Evolutionary conservation across 352 stramenopile genomes (phyloP), one percentile per base, ranked within the genome.

Genomic region (Phytophthora fragariae): DNA sequence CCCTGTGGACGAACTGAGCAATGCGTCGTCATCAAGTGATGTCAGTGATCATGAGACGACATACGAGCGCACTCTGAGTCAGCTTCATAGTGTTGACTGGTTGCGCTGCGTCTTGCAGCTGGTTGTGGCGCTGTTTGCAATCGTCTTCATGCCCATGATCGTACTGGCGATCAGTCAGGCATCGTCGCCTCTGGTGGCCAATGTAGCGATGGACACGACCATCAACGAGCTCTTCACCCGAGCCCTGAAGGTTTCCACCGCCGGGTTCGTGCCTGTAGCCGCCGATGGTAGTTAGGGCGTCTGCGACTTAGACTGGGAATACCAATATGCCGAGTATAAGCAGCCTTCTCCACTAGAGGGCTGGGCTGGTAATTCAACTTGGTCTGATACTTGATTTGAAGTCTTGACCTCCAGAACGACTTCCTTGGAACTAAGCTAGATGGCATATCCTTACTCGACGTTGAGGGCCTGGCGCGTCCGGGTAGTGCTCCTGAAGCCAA

Each of bases 161-260:
- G 58, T 73, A 11, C 41, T 77, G 37, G 59, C 58, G 0, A 61
- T 77, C 21, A 64, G 60, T n/a, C 68, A 79, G 39, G 35, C 21
- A 4, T 75, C 58, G 29, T 75, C 52, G 0, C 60, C 63, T 6
- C 57, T 79, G 2, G 52, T 87, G 2, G 74, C 77, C 0, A 71
- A 73, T 0, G 70, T 85, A 8, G 82, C 61, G n/a, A 67, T 86
- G 55, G 83, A 89, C 41, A 69, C 79, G 33, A 80, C 70, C 9
- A 63, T 84, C 35, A 89, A 81, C 62, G 79, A 84, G 56, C 31
- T 82, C 3, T 82, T 85, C 44, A 63, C 44, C 1, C 70, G 70
- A 11, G 57, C 68, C 1, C 19, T 76, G 44, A 49, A 64, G 10
- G 46, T 77, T 5, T 74, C 76, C 5, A 35, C 68, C 6, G 17